Evolutionary conservation across 192 early-diverging fungal genomes (phyloP), one percentile per base, ranked within the genome.

Genomic region (Phycomyces nitens): DNA sequence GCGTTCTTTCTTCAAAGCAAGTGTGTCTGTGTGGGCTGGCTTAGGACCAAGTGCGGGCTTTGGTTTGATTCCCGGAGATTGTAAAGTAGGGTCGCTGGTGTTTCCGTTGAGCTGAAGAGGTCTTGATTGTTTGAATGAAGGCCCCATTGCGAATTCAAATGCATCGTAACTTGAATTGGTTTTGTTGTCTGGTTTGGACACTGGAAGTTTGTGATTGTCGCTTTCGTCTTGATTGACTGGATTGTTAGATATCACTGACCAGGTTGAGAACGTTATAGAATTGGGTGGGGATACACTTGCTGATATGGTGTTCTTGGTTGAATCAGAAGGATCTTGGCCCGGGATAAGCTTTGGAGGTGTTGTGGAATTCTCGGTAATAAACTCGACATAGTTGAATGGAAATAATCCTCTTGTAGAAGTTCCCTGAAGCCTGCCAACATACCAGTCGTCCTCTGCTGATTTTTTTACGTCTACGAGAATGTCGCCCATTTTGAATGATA

Each of bases 331-430:
- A 29, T 22, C 26, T 26, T 15, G 11, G 26, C 11, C 22, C 20
- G 55, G 24, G 3, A 57, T 57, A 21, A 27, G 55, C 29, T 38
- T 57, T 14, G 55, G 44, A 14, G 12, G 44, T 18, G 18, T 47
- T 11, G 20, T 15, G 2, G 56, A 5, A 20, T 55, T 21, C 4
- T 49, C 62, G 5, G 62, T 56, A 16, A 82, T 57, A 10, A 72
- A 22, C 38, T 80, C 72, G 2, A 81, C 84, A 60, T 87, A 86
- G 64, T 87, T 87, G 42, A 73, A 75, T 34, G 86, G 86, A 62
- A 87, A 87, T 16, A 87, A 62, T 1, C 86, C 86, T 22, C 71
- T 60, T 20, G 64, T 56, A 0, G 62, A 61, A 15, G 77, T 75
- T 1, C 71, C 59, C 44, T 83, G 64, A n/a, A 87, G 23, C 23